phyloP scores from a whole-genome alignment of 805 yeast species.

The Cyberlindnera saturnus region DNA sequence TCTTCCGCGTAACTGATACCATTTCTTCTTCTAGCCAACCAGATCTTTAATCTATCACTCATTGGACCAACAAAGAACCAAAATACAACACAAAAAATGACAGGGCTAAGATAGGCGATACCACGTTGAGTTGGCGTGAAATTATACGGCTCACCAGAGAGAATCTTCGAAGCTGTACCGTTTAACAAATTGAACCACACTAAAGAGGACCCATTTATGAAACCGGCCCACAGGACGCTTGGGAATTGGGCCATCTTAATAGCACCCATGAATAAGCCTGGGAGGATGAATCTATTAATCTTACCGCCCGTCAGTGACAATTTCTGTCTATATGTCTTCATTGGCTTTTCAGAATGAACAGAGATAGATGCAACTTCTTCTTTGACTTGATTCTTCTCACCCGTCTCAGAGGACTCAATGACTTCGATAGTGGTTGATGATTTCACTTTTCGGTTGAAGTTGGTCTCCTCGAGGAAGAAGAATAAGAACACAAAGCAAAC shows the following conservation, averaged over 20 bases:
- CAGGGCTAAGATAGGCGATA: conserved; percentile 46
- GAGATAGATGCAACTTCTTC: conserved; percentile 13
- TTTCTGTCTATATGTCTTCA: conserved; percentile 37
- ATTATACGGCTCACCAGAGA: conserved; percentile 43
- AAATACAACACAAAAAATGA: conserved; percentile 38
- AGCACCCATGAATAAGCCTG: conserved; percentile 31
- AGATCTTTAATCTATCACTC: conserved; percentile 45
- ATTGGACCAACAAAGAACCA: conserved; percentile 43
- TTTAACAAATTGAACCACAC: conserved; percentile 44
- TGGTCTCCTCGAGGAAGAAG: conserved; percentile 51
- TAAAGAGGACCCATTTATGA: conserved; percentile 42
- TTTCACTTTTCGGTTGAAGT: conserved; percentile 31
- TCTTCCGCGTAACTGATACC: conserved; percentile 55
- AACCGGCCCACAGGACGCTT: conserved; percentile 52
- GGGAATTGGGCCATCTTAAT: conserved; percentile 41
- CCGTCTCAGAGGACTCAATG: conserved; percentile 3
- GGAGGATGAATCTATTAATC: conserved; percentile 25
- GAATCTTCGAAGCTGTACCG: conserved; percentile 40
- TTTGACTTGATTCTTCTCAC: conserved; percentile 6
- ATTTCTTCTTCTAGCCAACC: conserved; percentile 38
- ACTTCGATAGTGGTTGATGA: conserved; percentile 8
- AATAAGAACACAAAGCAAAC: conserved; percentile 33
- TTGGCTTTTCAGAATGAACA: conserved; percentile 10
- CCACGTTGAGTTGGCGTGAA: conserved; percentile 43
- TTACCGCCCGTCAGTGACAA: conserved; percentile 37